Percentiles rank a stretch among this genome's conserved stretches.
These are phyloP conservation scores for Lepidium aucheri DNA, from an alignment of 345 rosid genomes.

Conservation along the genomic window DNA sequence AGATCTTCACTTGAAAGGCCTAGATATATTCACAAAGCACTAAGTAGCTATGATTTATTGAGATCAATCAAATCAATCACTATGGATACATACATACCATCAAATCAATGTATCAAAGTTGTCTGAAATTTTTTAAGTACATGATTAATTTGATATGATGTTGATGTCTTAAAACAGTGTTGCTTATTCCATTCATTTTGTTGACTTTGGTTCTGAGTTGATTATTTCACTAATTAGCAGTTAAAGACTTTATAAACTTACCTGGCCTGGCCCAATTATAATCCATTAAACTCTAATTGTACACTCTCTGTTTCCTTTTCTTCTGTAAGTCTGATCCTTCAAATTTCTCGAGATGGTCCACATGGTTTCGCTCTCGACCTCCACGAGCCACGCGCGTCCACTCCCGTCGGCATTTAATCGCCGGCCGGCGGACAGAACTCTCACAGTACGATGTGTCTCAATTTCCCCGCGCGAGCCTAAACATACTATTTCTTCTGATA, in stretches of 20 bases:
- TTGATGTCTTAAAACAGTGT: no score
- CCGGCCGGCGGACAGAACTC: background rate
- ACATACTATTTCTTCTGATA: background rate
- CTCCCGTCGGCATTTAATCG: constrained; percentile 26
- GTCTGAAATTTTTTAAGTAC: background rate
- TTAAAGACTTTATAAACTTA: no score
- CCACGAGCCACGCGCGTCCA: constrained; percentile 19
- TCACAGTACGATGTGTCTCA: background rate
- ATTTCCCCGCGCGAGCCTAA: constrained; percentile 12
- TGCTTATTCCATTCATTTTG: no score
- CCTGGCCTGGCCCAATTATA: constrained; percentile 7
- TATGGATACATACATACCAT: background rate
- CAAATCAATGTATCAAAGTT: background rate
- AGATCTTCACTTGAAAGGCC: background rate
- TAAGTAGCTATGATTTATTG: background rate
- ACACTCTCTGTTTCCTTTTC: background rate
- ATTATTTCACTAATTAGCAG: no score
- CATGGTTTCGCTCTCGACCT: constrained; percentile 35
- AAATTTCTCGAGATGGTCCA: background rate
- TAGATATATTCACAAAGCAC: background rate
- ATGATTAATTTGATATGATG: no score
- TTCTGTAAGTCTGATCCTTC: background rate
- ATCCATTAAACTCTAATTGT: background rate
- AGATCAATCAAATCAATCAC: background rate
- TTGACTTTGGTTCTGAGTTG: no score